Evolutionary conservation across 805 yeast species (phyloP), one percentile per base, ranked within the genome.

Genomic region (Wickerhamiella brachini): DNA sequence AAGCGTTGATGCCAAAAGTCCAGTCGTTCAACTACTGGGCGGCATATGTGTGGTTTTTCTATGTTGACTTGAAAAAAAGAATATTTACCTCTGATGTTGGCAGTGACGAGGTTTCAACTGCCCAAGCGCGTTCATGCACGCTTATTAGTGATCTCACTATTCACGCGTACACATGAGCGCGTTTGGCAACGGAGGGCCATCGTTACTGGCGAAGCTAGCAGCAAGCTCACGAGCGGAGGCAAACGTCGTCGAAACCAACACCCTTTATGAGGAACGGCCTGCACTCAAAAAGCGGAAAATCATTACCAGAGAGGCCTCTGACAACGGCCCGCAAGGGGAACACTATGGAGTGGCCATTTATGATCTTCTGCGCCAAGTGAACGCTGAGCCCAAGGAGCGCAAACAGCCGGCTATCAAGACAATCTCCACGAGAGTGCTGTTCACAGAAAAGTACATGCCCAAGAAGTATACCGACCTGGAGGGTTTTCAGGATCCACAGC

Each of bases 381-480:
- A 43, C n/a, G 42, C 37, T 5, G 41, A 47, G 4, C 21, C 47
- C n/a, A 42, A 24, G 20, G 42, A 13, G 18, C 31, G 46, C 38
- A 39, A 34, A 23, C 18, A 22, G 12, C 34, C 15, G 18, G 5
- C 12, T n/a, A 39, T 45, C 43, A 41, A 31, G 24, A 18, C 45
- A 22, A 17, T 24, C 10, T 24, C 24, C 20, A 37, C 20, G 31
- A 23, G 39, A 18, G 20, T 18, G 37, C 42, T 74, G 29, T 67
- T 75, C 79, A 77, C 80, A 2, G 90, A 83, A 58, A 81, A 81
- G 62, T 83, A 81, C 72, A 68, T 85, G 54, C 87, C 90, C 0
- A 65, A 63, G 41, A 67, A 64, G n/a, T 83, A 81, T 65, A 58
- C 81, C 31, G 87, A 83, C 55, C 68, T 83, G 38, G 72, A 81